Percentiles rank a stretch among this genome's conserved stretches.
These are phyloP conservation scores for Adansonia gregorii DNA, from an alignment of 441 rosid genomes.

Conservation along the genomic window DNA sequence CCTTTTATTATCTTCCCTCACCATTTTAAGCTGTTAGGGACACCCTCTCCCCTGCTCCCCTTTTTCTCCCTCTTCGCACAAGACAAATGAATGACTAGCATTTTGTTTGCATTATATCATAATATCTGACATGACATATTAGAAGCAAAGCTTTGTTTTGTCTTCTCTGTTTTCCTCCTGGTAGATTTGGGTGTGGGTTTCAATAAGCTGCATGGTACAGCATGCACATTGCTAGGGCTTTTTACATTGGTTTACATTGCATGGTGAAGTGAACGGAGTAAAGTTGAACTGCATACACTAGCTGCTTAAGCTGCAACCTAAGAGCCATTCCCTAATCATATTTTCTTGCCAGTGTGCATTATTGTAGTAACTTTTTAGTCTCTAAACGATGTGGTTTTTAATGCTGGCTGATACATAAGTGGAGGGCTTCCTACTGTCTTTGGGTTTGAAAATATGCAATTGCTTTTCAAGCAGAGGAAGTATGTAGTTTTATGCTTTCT, in stretches of 20 bases:
- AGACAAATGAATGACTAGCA: not conserved
- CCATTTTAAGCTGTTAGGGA: not conserved
- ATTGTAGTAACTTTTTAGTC: slow-evolving; percentile 16
- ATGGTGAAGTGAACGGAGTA: not conserved
- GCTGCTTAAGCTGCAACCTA: not conserved
- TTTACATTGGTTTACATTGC: not conserved
- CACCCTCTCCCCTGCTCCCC: not conserved
- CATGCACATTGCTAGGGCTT: not conserved
- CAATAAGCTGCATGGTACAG: not conserved
- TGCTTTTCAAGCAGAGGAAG: slow-evolving; percentile 96
- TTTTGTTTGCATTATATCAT: not conserved
- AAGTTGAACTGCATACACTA: not conserved
- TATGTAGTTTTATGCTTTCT: slow-evolving; percentile 36
- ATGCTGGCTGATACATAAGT: slow-evolving; percentile 71
- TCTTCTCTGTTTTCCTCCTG: not conserved
- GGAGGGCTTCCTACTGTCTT: slow-evolving; percentile 78
- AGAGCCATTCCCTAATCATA: not conserved
- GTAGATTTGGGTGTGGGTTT: not conserved
- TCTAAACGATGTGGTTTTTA: slow-evolving; percentile 37
- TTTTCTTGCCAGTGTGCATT: slow-evolving; percentile 10
- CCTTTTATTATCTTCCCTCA: not conserved
- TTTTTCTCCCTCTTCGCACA: not conserved
- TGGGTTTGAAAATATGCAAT: slow-evolving; percentile 90
- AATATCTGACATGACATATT: not conserved
- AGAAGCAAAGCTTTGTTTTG: not conserved